Evolutionary conservation across 176 grass and related monocot genomes (phyloP), one percentile per base, ranked within the genome.

Genomic region (Lolium perenne): DNA sequence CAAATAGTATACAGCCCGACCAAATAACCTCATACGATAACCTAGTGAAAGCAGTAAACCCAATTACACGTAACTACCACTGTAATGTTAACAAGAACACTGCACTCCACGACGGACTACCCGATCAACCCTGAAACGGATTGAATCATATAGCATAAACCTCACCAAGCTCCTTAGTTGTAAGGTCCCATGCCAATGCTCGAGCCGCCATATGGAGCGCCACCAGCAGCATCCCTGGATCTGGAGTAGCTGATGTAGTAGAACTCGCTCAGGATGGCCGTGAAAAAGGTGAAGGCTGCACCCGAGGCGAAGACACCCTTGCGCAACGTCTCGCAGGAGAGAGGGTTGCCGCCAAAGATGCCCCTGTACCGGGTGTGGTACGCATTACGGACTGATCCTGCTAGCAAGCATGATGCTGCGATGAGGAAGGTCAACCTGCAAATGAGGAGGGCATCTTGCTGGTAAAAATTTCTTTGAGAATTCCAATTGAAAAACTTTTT

Each of bases 331-430:
- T 95, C 90, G n/a, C 96, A 98, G 8, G 96, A 92, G 40, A 93
- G 84, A 0, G 84, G 9, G 0, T 91, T 56, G 0, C 87, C 89
- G 1, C 62, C 68, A 16, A 81, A 94, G 35, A 88, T 25, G 5
- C 87, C 87, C 83, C 93, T 91, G 86, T 98, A 95, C 41, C 90
- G 85, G 60, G 93, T 98, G 90, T 98, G 96, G 84, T 95, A 95
- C 0, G 96, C 96, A 38, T 98, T 98, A 22, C 81, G 91, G 18
- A 95, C 88, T 13, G 96, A 92, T 75, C 93, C 96, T 7, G 93
- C 96, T 18, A 98, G 58, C 74, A 98, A 83, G 82, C 90, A 98
- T 3, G 86, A 81, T 84, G 89, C 96, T 0, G 96, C 91, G 21
- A 98, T 85, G 38, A 98, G 74, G 84, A 98, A 98, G 4, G 88